Evolutionary conservation across 2,329 filamentous ascomycete species (phyloP).

Genomic region (Scedosporium minutisporum): DNA sequence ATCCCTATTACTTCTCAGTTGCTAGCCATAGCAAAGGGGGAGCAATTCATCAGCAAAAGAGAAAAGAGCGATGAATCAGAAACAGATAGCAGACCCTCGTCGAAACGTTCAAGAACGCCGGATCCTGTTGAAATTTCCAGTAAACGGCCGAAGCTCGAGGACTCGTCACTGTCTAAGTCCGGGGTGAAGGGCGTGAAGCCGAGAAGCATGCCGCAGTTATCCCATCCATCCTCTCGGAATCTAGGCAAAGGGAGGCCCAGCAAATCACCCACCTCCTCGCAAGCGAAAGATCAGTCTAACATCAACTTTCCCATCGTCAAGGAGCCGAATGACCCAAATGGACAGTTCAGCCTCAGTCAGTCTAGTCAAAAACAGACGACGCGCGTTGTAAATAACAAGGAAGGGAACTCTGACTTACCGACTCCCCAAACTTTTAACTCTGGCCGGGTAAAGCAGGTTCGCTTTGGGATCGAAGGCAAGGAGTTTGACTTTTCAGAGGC

Average conservation of each 20-base stretch:
- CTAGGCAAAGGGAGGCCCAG: not conserved
- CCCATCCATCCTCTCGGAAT: not conserved
- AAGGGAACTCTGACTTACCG: not conserved
- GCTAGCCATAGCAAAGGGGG: conserved; percentile 28
- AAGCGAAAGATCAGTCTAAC: conserved; percentile 19
- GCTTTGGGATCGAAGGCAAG: not conserved
- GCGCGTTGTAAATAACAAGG: not conserved
- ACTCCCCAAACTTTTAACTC: not conserved
- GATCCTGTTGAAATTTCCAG: not conserved
- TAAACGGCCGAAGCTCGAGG: not conserved
- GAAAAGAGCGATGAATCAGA: not conserved
- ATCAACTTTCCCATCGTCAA: conserved; percentile 70
- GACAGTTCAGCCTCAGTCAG: conserved; percentile 58
- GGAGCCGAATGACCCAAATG: conserved; percentile 57
- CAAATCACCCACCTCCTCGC: not conserved
- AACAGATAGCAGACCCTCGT: not conserved
- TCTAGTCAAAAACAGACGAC: conserved; percentile 25
- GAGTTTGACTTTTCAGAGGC: not conserved
- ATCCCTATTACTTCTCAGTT: conserved; percentile 29
- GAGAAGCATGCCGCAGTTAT: not conserved
- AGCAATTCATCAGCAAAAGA: conserved; percentile 19
- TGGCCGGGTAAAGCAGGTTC: not conserved
- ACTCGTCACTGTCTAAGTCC: not conserved
- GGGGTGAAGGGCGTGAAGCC: not conserved
- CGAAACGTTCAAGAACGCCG: conserved; percentile 1